These are phyloP conservation scores for Cicer yamashitae DNA, from an alignment of 306 rosid genomes.

Conservation along the genomic window DNA sequence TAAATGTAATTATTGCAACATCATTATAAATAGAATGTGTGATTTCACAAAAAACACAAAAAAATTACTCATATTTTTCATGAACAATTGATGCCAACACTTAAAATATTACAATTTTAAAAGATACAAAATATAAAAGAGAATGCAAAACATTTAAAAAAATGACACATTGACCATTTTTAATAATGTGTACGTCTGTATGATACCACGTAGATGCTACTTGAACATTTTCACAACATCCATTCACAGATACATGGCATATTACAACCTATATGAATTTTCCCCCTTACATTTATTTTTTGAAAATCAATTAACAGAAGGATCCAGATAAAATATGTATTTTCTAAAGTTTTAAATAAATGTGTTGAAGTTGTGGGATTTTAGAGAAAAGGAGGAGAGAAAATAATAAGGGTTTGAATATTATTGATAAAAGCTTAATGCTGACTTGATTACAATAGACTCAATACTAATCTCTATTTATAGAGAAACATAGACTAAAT, in stretches of 20 bases:
- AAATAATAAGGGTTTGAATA: too few species aligned
- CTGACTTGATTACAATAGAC: too few species aligned
- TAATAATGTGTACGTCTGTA: background rate
- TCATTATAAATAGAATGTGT: too few species aligned
- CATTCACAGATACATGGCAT: background rate
- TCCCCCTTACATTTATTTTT: conserved; percentile 12
- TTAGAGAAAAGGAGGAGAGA: too few species aligned
- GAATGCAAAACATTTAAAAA: conserved; percentile 31
- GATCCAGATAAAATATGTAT: conserved; percentile 21
- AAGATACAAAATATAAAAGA: conserved; percentile 10
- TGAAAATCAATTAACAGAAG: conserved; percentile 19
- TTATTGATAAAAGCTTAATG: too few species aligned
- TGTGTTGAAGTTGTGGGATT: too few species aligned
- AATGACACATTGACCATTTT: background rate
- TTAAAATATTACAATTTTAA: conserved; percentile 25
- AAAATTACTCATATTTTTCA: too few species aligned
- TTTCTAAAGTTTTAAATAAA: conserved; percentile 13
- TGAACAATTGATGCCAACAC: conserved; percentile 28
- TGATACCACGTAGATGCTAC: conserved; percentile 4
- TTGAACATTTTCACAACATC: conserved; percentile 14
- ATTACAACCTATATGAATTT: conserved; percentile 33
- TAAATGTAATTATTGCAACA: too few species aligned
- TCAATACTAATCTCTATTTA: too few species aligned
- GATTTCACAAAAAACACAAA: too few species aligned
- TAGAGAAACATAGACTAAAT: too few species aligned